Base-by-base conservation (phyloP, 495 filamentous ascomycete genomes). In the Penicillium ucsense region DNA sequence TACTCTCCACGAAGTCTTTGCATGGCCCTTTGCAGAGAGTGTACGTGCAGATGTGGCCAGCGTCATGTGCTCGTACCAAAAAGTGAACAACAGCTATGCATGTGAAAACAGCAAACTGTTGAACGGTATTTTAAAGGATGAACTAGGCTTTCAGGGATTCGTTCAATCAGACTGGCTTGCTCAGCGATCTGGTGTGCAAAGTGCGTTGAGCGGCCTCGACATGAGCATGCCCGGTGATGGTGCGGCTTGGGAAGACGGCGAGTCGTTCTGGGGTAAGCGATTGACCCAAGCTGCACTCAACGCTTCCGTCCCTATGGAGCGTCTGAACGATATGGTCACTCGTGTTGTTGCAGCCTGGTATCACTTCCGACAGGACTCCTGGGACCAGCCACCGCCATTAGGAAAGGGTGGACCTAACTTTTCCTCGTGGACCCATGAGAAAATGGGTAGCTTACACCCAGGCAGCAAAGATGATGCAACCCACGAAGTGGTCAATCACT, bases 141-240 rank as follows among this genome's bases (percentile, higher is more conserved):
- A 97, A 62, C 68, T 95, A 6, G 90, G 89, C 6, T 97, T 97
- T 60, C 90, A 95, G 53, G 91, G 91, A 0, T 96, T 94, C 41
- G 85, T 97, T 1, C 85, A 91, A 71, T 86, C 82, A 5, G 91
- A 97, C 62, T 97, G 91, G 91, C 76, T 94, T 4, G 91, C 89
- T 5, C 89, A 95, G 61, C 77, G 86, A 31, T 82, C 81, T 28
- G 89, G 90, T 28, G 85, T 95, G 0, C 78, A 77, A 10, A 85
- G 81, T 50, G 85, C 90, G 3, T 64, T 95, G 20, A 83, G 88
- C 20, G 91, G 91, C 1, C 69, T 97, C 8, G 91, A 96, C 63
- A 89, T 95, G 88, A 86, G 78, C 8, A 96, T 96, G 91, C 92
- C 92, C 3, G 91, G 91, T 7, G 90, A 96, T 65, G 90, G 91